phyloP scores from a whole-genome alignment of 2,329 filamentous ascomycete genomes.

The Sarocladium brachiariae region DNA sequence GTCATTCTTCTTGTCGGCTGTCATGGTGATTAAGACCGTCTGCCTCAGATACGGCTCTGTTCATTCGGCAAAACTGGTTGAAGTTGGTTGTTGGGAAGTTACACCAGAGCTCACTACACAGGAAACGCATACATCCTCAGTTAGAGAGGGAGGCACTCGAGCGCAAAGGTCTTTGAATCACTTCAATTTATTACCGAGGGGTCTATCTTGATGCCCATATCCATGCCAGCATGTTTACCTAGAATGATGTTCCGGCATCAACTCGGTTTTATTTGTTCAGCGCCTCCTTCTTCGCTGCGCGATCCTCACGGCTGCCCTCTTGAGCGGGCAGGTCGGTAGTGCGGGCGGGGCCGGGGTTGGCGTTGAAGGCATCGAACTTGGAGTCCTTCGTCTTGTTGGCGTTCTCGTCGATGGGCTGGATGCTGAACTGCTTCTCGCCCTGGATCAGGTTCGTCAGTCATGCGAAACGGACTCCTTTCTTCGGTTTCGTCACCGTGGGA shows the following conservation, averaged over 20 bases:
- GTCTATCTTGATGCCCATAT: background rate
- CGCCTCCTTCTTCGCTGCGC: slow-evolving; percentile 55
- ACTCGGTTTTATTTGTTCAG: slow-evolving; percentile 47
- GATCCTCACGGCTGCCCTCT: slow-evolving; percentile 63
- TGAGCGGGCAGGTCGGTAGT: slow-evolving; percentile 45
- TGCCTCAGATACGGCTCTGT: too few relatives aligned
- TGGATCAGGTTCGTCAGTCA: slow-evolving; percentile 15
- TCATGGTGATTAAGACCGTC: too few relatives aligned
- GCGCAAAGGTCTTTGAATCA: too few relatives aligned
- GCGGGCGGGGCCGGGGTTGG: slow-evolving; percentile 52
- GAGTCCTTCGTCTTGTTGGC: slow-evolving; percentile 27
- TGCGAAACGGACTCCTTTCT: background rate
- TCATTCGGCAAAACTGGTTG: too few relatives aligned
- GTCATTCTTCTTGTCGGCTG: too few relatives aligned
- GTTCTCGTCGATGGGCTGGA: slow-evolving; percentile 36
- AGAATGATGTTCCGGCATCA: background rate
- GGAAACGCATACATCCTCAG: too few relatives aligned
- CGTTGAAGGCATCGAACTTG: slow-evolving; percentile 45
- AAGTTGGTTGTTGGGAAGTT: too few relatives aligned
- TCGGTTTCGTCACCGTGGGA: background rate
- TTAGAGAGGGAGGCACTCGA: too few relatives aligned
- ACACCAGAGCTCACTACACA: too few relatives aligned
- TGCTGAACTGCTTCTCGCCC: slow-evolving; percentile 38
- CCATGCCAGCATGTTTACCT: background rate
- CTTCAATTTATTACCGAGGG: too few relatives aligned